Evolutionary conservation across 1,284 basidiomycete species (phyloP).

Genomic region (Thelephora terrestris): DNA sequence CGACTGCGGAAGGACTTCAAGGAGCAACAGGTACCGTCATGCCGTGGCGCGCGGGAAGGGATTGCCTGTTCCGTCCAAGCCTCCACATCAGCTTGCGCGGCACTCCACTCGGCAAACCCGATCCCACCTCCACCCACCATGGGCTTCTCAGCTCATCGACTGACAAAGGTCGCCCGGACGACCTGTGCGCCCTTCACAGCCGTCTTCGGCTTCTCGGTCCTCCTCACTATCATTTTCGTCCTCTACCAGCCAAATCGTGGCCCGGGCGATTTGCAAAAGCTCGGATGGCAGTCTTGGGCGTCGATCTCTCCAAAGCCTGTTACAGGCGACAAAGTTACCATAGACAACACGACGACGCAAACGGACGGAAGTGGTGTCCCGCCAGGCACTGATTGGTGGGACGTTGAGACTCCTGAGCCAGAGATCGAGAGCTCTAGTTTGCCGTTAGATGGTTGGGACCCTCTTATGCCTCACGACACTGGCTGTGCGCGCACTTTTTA

Average conservation of each 20-base stretch:
- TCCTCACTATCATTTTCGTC: conserved; percentile 67
- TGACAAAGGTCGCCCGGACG: conserved; percentile 33
- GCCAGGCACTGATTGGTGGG: conserved; percentile 62
- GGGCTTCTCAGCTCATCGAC: conserved; percentile 22
- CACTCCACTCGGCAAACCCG: too few relatives aligned
- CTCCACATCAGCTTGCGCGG: too few relatives aligned
- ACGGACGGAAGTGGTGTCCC: conserved; percentile 5
- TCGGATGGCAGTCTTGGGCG: conserved; percentile 94
- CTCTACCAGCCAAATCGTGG: conserved; percentile 66
- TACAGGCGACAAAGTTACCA: conserved; percentile 9
- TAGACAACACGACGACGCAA: conserved; percentile 9
- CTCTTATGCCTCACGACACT: conserved; percentile 72
- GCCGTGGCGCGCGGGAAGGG: too few relatives aligned
- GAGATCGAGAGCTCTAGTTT: conserved; percentile 50
- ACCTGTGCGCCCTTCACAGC: conserved; percentile 48
- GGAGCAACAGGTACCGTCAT: too few relatives aligned
- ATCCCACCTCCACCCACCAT: conserved; percentile 10
- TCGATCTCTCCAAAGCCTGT: conserved; percentile 27
- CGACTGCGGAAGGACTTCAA: too few relatives aligned
- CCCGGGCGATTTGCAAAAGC: conserved; percentile 58
- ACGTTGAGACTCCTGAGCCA: conserved; percentile 32
- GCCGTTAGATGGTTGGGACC: conserved; percentile 75
- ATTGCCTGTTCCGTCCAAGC: too few relatives aligned
- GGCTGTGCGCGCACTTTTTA: conserved; percentile 46
- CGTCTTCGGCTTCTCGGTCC: conserved; percentile 53